These are phyloP conservation scores for Polytrichum formosum DNA, from an alignment of 225 moss, liverwort and hornwort species.

Conservation along the genomic window DNA sequence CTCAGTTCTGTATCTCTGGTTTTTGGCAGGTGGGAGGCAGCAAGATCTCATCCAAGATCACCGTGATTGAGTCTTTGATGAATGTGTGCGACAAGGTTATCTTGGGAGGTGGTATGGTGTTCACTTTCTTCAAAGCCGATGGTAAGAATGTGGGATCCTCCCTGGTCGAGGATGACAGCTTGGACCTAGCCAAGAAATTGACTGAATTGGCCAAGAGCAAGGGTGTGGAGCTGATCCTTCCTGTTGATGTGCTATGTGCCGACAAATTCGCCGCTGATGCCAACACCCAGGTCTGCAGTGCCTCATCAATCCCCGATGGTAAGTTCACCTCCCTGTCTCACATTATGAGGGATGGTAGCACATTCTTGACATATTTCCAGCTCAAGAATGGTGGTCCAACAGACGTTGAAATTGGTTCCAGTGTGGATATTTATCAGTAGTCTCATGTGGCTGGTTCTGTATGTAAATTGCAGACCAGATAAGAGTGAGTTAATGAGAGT, in stretches of 20 bases:
- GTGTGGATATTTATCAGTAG: too few relatives aligned
- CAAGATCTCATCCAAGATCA: conserved; percentile 96
- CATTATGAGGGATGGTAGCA: too few relatives aligned
- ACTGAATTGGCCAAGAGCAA: conserved; percentile 71
- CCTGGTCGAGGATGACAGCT: conserved; percentile 90
- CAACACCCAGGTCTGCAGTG: conserved; percentile 36
- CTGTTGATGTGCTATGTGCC: conserved; percentile 64
- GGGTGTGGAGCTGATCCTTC: conserved; percentile 89
- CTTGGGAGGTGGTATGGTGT: conserved; percentile 98
- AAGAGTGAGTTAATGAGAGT: too few relatives aligned
- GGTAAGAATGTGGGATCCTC: conserved; percentile 71
- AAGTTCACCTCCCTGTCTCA: background rate
- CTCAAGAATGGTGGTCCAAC: too few relatives aligned
- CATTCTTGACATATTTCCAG: too few relatives aligned
- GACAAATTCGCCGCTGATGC: conserved; percentile 85
- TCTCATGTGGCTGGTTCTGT: too few relatives aligned
- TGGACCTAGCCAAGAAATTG: conserved; percentile 67
- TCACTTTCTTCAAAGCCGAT: conserved; percentile 92
- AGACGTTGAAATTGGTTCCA: too few relatives aligned
- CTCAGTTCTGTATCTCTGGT: background rate
- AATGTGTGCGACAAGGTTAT: conserved; percentile 86
- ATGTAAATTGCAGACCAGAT: too few relatives aligned
- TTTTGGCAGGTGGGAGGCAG: conserved; percentile 83
- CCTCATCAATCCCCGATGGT: conserved; percentile 73
- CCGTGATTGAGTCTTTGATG: conserved; percentile 88